phyloP scores from a whole-genome alignment of 164 flowering plant species.

The Aristolochia contorta region DNA sequence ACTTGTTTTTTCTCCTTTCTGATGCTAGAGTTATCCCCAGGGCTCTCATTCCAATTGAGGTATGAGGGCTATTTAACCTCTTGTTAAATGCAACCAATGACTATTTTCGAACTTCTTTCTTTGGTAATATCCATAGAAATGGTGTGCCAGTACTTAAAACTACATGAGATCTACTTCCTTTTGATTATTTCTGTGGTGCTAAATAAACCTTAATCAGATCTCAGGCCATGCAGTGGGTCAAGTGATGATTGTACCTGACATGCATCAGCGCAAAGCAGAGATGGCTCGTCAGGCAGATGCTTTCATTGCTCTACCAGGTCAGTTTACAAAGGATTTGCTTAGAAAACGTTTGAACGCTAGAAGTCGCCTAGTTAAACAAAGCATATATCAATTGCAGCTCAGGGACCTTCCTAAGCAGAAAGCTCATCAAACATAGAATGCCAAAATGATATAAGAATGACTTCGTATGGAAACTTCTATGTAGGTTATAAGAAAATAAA shows the following conservation, averaged over 20 bases:
- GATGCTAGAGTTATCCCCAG: constrained; percentile 65
- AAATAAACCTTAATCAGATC: not conserved
- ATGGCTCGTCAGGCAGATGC: constrained; percentile 16
- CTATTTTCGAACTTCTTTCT: not conserved
- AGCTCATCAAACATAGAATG: too few relatives aligned
- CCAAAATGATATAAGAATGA: too few relatives aligned
- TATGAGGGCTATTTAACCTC: constrained; percentile 13
- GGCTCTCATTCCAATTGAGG: constrained; percentile 91
- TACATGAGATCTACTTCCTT: too few relatives aligned
- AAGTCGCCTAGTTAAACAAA: not conserved
- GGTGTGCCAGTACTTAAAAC: not conserved
- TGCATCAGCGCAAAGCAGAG: constrained; percentile 14
- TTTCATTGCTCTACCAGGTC: constrained; percentile 17
- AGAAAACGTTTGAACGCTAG: not conserved
- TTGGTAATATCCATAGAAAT: not conserved
- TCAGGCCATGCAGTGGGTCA: constrained; percentile 12
- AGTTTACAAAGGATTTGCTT: constrained; percentile 58
- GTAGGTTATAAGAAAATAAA: too few relatives aligned
- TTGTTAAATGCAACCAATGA: not conserved
- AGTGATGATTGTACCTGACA: constrained; percentile 11
- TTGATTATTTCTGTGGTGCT: not conserved
- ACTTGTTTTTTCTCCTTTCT: constrained; percentile 7
- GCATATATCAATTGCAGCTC: too few relatives aligned
- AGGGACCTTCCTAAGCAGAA: too few relatives aligned
- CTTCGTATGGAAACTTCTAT: too few relatives aligned